Evolutionary conservation across 176 grass and related monocot species (phyloP).

Genomic region (Triticum timopheevii): DNA sequence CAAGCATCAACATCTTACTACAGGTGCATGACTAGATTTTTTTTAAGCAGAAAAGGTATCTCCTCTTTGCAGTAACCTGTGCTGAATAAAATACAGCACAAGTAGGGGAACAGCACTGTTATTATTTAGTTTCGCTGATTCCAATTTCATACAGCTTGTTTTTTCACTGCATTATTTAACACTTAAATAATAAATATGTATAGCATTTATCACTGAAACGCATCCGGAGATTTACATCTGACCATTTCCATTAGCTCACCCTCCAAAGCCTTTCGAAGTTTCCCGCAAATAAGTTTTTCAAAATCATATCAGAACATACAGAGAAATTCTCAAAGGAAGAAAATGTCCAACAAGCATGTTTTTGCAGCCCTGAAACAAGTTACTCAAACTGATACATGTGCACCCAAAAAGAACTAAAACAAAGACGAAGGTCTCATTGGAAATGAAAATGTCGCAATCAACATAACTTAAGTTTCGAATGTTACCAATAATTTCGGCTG

Average conservation of each 20-base stretch:
- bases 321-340: conserved; percentile 2
- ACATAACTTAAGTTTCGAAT: background rate
- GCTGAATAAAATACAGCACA: background rate
- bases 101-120: background rate
- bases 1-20: conserved; percentile 2
- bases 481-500: conserved; percentile 88
- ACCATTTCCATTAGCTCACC: background rate
- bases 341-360: background rate
- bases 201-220: conserved; percentile 2
- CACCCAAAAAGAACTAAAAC: background rate
- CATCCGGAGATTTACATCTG: background rate
- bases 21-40: conserved; percentile 11
- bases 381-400: background rate
- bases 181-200: background rate
- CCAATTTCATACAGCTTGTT: background rate
- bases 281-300: background rate
- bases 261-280: background rate
- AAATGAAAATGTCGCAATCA: conserved; percentile 20
- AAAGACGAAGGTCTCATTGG: background rate
- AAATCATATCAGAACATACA: background rate
- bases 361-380: background rate
- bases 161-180: conserved; percentile 4
- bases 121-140: conserved; percentile 3
- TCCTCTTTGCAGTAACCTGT: conserved; percentile 7
- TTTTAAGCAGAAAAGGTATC: conserved; percentile 14